phyloP scores from a whole-genome alignment of 2,329 filamentous ascomycete species.

The Juglanconis sp. region DNA sequence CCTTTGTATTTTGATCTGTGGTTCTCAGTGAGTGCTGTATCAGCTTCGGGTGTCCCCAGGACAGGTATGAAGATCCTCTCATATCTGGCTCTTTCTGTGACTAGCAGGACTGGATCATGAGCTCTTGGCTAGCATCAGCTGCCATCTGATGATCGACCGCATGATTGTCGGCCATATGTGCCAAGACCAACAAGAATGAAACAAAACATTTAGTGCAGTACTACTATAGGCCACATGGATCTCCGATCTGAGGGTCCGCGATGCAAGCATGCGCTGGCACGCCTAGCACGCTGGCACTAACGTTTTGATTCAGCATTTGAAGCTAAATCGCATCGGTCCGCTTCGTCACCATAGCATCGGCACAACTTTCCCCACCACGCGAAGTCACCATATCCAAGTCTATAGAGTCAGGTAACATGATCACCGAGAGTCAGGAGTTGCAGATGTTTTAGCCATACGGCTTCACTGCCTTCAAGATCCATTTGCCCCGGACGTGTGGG shows the following conservation, averaged over 20 bases:
- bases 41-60: too few relatives aligned
- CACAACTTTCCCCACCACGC: too few relatives aligned
- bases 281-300: background rate
- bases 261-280: background rate
- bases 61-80: too few relatives aligned
- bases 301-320: background rate
- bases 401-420: background rate
- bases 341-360: background rate
- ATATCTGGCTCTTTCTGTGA: too few relatives aligned
- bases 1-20: too few relatives aligned
- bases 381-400: too few relatives aligned
- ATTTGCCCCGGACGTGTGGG: too few relatives aligned
- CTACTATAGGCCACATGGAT: background rate
- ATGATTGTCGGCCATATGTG: background rate
- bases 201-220: background rate
- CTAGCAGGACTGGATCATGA: too few relatives aligned
- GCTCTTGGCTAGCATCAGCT: too few relatives aligned
- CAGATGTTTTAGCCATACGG: background rate
- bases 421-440: background rate
- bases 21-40: too few relatives aligned
- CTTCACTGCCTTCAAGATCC: too few relatives aligned
- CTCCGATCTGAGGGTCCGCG: background rate
- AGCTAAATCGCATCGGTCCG: background rate
- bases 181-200: background rate
- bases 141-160: too few relatives aligned